Percentiles rank a stretch among this genome's conserved stretches.
Evolutionary conservation across 441 rosid species (phyloP).

Genomic region (Jatropha multifida): DNA sequence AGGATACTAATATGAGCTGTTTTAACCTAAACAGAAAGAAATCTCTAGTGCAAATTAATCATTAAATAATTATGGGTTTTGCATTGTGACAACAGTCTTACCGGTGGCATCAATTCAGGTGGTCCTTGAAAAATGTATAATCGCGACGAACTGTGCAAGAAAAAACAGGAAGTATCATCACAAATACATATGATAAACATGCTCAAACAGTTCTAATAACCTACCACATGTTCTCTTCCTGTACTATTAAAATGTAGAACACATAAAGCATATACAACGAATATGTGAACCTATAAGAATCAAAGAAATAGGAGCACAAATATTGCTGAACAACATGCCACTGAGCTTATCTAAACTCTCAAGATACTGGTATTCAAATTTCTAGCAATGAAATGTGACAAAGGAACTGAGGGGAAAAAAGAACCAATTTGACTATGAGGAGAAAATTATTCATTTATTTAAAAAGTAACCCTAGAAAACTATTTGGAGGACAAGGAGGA

Average conservation of each 20-base stretch:
- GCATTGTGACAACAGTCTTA: conserved; percentile 36
- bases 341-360: not conserved
- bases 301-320: conserved; percentile 6
- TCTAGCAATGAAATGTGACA: not conserved
- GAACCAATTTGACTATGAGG: no score
- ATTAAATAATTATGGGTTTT: not conserved
- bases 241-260: not conserved
- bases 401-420: not conserved
- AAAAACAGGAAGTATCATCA: conserved; percentile 21
- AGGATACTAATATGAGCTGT: not conserved
- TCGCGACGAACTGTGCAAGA: conserved; percentile 62
- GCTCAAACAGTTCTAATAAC: not conserved
- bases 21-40: not conserved
- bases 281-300: not conserved
- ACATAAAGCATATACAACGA: not conserved
- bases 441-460: no score
- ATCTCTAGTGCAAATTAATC: not conserved
- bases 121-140: conserved; percentile 97
- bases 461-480: not conserved
- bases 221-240: not conserved
- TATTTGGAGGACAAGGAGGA: not conserved
- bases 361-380: not conserved
- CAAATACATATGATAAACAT: not conserved
- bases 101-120: conserved; percentile 80
- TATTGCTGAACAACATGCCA: not conserved